These are phyloP conservation scores for Tolypocladium ovalisporum DNA, from an alignment of 2,329 filamentous ascomycete species.

Conservation along the genomic window DNA sequence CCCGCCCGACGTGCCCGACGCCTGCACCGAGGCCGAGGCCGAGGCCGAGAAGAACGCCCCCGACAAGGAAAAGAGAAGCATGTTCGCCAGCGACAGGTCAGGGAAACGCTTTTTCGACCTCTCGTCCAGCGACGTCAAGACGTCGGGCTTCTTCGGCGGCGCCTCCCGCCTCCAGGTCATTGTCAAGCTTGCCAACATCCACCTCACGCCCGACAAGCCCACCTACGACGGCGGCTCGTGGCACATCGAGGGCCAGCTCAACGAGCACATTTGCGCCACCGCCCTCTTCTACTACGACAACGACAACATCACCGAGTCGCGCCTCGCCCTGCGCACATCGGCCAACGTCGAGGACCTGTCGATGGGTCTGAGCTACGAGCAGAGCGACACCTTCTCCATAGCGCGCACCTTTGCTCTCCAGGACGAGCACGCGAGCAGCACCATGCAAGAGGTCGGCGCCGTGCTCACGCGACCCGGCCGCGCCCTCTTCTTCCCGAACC, in stretches of 20 bases:
- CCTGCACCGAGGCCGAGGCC: neutral
- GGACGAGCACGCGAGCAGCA: neutral
- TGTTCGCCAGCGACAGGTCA: no score
- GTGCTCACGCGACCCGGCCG: slow-evolving; percentile 35
- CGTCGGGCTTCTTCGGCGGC: slow-evolving; percentile 16
- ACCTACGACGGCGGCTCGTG: slow-evolving; percentile 40
- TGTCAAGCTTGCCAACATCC: slow-evolving; percentile 51
- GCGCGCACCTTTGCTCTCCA: slow-evolving; percentile 22
- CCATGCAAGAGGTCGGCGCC: slow-evolving; percentile 29
- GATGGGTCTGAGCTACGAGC: slow-evolving; percentile 14
- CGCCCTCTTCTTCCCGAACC: slow-evolving; percentile 45
- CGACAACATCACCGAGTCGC: slow-evolving; percentile 45
- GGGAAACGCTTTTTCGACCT: neutral
- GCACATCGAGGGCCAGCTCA: slow-evolving; percentile 44
- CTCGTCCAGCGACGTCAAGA: slow-evolving; percentile 11
- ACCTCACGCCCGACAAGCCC: slow-evolving; percentile 47
- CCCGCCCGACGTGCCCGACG: slow-evolving; percentile 6
- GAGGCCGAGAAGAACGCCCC: no score
- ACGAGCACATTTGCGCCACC: slow-evolving; percentile 54
- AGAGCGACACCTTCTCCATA: slow-evolving; percentile 23
- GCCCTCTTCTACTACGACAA: slow-evolving; percentile 51
- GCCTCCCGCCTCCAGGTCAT: slow-evolving; percentile 44
- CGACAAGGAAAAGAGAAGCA: no score
- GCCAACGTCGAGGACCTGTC: slow-evolving; percentile 17
- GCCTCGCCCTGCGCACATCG: slow-evolving; percentile 37